These are phyloP conservation scores for Glycine latifolia DNA, from an alignment of 306 rosid species.

Conservation along the genomic window DNA sequence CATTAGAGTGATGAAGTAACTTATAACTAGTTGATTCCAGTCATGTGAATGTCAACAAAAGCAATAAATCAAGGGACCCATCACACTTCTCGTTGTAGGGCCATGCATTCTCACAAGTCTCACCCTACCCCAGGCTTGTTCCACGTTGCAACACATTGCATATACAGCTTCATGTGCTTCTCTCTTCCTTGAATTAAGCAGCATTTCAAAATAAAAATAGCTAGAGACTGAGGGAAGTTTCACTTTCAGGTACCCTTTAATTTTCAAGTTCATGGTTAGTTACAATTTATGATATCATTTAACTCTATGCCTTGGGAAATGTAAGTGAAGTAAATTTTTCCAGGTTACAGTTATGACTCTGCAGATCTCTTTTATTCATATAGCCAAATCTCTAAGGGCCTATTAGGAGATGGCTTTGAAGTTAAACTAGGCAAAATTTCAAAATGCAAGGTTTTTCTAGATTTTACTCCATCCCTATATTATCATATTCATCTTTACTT, in stretches of 20 bases:
- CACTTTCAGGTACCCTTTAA: neutral
- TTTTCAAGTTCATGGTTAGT: neutral
- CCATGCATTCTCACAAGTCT: neutral
- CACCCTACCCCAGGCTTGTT: constrained; percentile 3
- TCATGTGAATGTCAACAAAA: neutral
- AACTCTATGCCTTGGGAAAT: constrained; percentile 23
- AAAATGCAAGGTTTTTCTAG: constrained; percentile 4
- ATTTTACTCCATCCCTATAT: constrained; percentile 15
- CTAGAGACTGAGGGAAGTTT: neutral
- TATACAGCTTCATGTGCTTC: constrained; percentile 7
- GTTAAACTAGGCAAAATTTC: neutral
- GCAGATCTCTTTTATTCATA: constrained; percentile 24
- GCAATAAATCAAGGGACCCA: constrained; percentile 41
- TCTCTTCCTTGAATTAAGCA: constrained; percentile 30
- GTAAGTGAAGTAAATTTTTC: neutral
- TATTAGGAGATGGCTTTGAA: neutral
- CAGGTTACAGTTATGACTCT: constrained; percentile 11
- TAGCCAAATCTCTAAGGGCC: neutral
- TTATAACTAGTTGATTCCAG: neutral
- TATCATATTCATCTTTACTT: constrained; percentile 1
- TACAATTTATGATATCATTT: constrained; percentile 11
- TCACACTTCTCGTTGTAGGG: constrained; percentile 12
- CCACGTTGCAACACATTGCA: constrained; percentile 37
- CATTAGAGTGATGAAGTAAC: constrained; percentile 37
- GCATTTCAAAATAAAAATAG: neutral